A percentile compares a stretch with the other conserved stretches of the same genome.
Evolutionary conservation across 2,329 filamentous ascomycete genomes (phyloP).

Genomic region (Mollisia scopiformis): DNA sequence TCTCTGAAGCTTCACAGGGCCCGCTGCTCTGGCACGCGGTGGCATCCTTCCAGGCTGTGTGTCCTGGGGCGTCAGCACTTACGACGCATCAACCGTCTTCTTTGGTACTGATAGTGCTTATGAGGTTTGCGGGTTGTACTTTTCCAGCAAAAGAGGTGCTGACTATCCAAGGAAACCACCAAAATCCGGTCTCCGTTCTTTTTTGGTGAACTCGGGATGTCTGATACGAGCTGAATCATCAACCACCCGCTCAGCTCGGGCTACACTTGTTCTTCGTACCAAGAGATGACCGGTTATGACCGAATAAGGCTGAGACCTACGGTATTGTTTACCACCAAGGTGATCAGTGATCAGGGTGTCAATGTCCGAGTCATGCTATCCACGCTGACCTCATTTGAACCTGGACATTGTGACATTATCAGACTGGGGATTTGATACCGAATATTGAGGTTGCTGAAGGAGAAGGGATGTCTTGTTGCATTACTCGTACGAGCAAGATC

Average conservation of each 20-base stretch:
- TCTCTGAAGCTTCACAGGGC: slow-evolving; percentile 3
- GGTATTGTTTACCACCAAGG: slow-evolving; percentile 1
- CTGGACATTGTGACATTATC: neutral
- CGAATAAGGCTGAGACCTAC: slow-evolving; percentile 17
- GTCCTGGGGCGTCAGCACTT: neutral
- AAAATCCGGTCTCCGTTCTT: neutral
- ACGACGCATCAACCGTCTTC: neutral
- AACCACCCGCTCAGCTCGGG: slow-evolving; percentile 2
- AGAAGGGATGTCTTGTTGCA: slow-evolving; percentile 10
- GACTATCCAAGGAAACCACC: neutral
- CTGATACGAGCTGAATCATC: slow-evolving; percentile 14
- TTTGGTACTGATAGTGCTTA: neutral
- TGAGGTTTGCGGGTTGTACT: neutral
- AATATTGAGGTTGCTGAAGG: slow-evolving; percentile 5
- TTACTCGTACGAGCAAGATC: slow-evolving; percentile 9
- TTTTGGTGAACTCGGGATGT: slow-evolving; percentile 5
- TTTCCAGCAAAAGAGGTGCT: slow-evolving; percentile 1
- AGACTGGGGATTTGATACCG: slow-evolving; percentile 1
- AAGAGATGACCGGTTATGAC: slow-evolving; percentile 6
- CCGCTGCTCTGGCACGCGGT: neutral
- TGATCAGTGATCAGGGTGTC: neutral
- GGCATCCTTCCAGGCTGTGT: neutral
- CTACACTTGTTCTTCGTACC: slow-evolving; percentile 3
- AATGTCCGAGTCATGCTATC: slow-evolving; percentile 7
- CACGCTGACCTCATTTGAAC: slow-evolving; percentile 5